Evolutionary conservation across 495 filamentous ascomycete species (phyloP), one percentile per base, ranked within the genome.

Genomic region (Hypoxylon lenormandii): DNA sequence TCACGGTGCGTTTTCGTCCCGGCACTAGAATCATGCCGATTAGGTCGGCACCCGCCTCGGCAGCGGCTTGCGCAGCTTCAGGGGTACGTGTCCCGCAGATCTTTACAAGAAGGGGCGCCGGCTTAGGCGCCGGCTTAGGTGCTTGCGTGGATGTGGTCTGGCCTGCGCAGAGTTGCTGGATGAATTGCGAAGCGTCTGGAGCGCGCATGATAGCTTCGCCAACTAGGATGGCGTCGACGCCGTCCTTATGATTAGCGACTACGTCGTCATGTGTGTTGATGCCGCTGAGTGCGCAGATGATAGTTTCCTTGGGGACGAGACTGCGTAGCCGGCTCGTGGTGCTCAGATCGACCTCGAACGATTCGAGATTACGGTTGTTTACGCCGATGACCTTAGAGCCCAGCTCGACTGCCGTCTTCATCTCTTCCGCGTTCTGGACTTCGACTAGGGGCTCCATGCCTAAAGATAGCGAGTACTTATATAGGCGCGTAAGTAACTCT

Each of bases 371-470:
- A 40, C 95, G 86, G 78, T 99, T 99, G 79, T 99, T 99, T 71
- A 99, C 95, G 7, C 95, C 95, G 72, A 99, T 97, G 21, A 96
- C 93, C 76, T 93, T 89, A n/a, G 95, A 84, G 13, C 95, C 96
- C 7, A 99, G 83, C 22, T 90, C 86, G 21, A 96, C 88, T 10
- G 95, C 95, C 33, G 87, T 88, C 40, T 89, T 81, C 93, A 97
- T 98, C 79, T 99, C 95, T 38, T 94, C 92, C 0, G 89, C 85
- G 16, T 89, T 98, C 71, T 99, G 96, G 18, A 99, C 95, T 75
- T 99, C 95, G 22, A 99, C 96, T 13, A 99, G 79, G 18, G 95
- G 95, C 79, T 98, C 96, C 95, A 99, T 99, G 23, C 94, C 94
- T 1, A 99, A 86, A 12, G 90, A 91, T 51, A 88, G 85, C 3